A percentile compares a stretch with the other conserved stretches of the same genome.
Evolutionary conservation across 148 eudicot species (phyloP).

Genomic region (Pharnaceum exiguum): DNA sequence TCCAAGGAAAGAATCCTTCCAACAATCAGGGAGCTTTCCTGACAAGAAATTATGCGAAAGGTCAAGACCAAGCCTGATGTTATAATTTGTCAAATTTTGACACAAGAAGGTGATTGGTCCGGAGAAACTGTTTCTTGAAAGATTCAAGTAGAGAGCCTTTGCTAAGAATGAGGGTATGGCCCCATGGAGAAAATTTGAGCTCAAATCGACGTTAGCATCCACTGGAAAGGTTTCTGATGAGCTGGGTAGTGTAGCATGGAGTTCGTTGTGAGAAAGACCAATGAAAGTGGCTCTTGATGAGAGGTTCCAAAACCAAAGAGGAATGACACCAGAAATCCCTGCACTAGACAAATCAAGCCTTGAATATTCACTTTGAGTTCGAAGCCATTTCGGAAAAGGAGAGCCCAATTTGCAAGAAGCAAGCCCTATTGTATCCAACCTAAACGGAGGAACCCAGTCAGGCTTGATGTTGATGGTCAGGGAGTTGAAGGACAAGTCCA

Average conservation of each 20-base stretch:
- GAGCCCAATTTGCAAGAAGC: conserved; percentile 20
- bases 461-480: conserved; percentile 5
- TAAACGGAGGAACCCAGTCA: conserved; percentile 20
- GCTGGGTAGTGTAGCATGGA: conserved; percentile 10
- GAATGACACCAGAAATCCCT: conserved; percentile 7
- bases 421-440: conserved; percentile 11
- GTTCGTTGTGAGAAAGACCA: conserved; percentile 9
- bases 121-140: conserved; percentile 18
- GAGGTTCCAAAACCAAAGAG: conserved; percentile 23
- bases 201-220: conserved; percentile 8
- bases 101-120: conserved; percentile 11
- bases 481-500: conserved; percentile 31
- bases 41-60: conserved; percentile 22
- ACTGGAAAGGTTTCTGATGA: neutral
- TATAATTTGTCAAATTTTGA: too few relatives aligned
- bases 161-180: conserved; percentile 7
- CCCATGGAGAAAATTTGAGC: conserved; percentile 15
- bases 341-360: conserved; percentile 12
- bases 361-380: conserved; percentile 4
- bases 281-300: conserved; percentile 9
- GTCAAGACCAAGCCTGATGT: conserved; percentile 3
- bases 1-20: neutral
- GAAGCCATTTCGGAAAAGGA: conserved; percentile 20
- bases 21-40: conserved; percentile 16
- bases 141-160: conserved; percentile 1